phyloP scores from a whole-genome alignment of 2,329 filamentous ascomycete genomes.

The Verticillium klebahnii region DNA sequence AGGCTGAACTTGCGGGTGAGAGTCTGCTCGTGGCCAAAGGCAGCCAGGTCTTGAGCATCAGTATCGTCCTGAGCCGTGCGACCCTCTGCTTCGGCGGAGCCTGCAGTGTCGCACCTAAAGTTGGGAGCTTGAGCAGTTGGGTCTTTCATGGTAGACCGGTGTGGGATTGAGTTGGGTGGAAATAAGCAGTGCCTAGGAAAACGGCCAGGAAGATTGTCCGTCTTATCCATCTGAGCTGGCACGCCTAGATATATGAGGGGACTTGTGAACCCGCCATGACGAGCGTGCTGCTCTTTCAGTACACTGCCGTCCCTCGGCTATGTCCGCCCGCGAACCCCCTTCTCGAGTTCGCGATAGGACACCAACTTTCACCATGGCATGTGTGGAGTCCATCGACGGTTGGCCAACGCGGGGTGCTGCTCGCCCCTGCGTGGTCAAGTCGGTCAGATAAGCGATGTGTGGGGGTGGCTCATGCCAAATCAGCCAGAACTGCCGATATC shows the following conservation, averaged over 20 bases:
- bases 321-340: not conserved
- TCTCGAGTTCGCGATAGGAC: not conserved
- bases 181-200: not conserved
- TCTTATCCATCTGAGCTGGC: not conserved
- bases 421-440: not conserved
- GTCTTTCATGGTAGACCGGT: not conserved
- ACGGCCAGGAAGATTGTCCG: not conserved
- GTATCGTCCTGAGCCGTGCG: not conserved
- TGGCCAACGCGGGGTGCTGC: not conserved
- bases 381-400: not conserved
- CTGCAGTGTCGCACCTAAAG: not conserved
- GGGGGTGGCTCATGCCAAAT: not conserved
- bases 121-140: not conserved
- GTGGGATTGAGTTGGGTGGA: not conserved
- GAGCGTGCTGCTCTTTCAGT: not conserved
- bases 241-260: not conserved
- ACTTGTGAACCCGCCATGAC: not conserved
- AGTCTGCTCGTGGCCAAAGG: conserved; percentile 32
- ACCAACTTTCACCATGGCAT: not conserved
- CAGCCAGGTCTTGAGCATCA: conserved; percentile 34
- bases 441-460: not conserved
- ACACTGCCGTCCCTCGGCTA: not conserved
- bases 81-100: not conserved
- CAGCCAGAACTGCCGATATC: not conserved
- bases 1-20: conserved; percentile 44